phyloP scores from a whole-genome alignment of 352 stramenopile species.

The Phytophthora meadii region DNA sequence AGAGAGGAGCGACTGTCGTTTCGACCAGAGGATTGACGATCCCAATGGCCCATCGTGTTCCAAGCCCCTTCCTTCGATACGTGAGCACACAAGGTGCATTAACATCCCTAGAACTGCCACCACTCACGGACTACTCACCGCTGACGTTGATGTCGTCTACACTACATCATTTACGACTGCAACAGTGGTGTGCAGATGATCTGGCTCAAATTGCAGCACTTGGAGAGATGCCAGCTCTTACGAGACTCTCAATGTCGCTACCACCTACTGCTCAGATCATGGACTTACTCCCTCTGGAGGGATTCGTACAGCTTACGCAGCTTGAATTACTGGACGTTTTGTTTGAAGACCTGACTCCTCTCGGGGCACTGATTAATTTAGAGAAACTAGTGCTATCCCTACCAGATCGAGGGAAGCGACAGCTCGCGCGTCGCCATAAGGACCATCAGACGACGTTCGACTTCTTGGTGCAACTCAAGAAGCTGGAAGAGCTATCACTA shows the following conservation, averaged over 20 bases:
- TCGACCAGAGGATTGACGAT: constrained; percentile 37
- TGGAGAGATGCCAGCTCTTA: constrained; percentile 36
- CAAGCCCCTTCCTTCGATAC: constrained; percentile 41
- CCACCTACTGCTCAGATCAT: constrained; percentile 46
- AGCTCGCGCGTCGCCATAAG: constrained; percentile 47
- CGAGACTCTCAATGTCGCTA: constrained; percentile 46
- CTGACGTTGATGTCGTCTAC: constrained; percentile 34
- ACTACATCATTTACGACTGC: constrained; percentile 46
- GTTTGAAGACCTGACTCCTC: constrained; percentile 54
- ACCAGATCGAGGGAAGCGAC: constrained; percentile 49
- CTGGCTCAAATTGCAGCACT: constrained; percentile 40
- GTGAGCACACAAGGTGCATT: constrained; percentile 32
- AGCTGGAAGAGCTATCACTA: constrained; percentile 57
- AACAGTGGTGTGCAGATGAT: constrained; percentile 52
- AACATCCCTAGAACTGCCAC: constrained; percentile 44
- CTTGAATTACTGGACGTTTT: constrained; percentile 63
- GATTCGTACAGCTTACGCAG: constrained; percentile 45
- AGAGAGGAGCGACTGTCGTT: constrained; percentile 25
- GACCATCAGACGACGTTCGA: constrained; percentile 52
- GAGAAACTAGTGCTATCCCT: constrained; percentile 62
- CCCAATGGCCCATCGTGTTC: constrained; percentile 39
- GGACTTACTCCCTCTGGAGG: constrained; percentile 49
- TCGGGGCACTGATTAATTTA: constrained; percentile 50
- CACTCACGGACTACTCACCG: constrained; percentile 42
- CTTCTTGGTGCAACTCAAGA: constrained; percentile 44